These are phyloP conservation scores for Elasticomyces elasticus DNA, from an alignment of 495 filamentous ascomycete species.

Conservation along the genomic window DNA sequence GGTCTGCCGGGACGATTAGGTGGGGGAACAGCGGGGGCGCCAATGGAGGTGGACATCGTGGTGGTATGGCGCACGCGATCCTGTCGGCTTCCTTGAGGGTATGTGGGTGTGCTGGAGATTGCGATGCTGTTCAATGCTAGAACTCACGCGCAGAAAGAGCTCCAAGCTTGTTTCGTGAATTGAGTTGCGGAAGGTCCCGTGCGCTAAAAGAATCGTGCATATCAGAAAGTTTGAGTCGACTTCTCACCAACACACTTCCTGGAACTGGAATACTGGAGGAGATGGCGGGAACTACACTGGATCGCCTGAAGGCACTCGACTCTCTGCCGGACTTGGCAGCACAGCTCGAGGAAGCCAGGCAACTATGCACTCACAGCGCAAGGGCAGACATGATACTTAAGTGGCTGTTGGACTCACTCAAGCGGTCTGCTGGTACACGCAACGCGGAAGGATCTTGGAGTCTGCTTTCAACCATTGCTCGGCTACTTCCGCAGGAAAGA, in stretches of 20 bases:
- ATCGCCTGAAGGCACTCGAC: slow-evolving; percentile 22
- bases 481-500: slow-evolving; percentile 7
- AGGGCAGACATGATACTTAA: slow-evolving; percentile 58
- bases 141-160: too few relatives aligned
- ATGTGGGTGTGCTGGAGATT: not conserved
- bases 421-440: slow-evolving; percentile 26
- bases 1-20: slow-evolving; percentile 53
- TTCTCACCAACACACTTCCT: not conserved
- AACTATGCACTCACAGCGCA: slow-evolving; percentile 17
- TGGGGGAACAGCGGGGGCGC: slow-evolving; percentile 33
- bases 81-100: not conserved
- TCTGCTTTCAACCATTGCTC: not conserved
- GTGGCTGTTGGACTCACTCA: slow-evolving; percentile 57
- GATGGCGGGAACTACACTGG: slow-evolving; percentile 9
- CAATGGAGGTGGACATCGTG: slow-evolving; percentile 49
- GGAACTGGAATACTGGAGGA: not conserved
- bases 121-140: too few relatives aligned
- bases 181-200: too few relatives aligned
- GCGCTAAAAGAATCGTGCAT: not conserved
- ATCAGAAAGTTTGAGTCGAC: slow-evolving; percentile 8
- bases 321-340: slow-evolving; percentile 2
- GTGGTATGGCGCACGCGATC: slow-evolving; percentile 1
- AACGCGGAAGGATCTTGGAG: not conserved
- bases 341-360: slow-evolving; percentile 9
- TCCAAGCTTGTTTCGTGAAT: too few relatives aligned